Evolutionary conservation across 441 rosid species (phyloP).

Genomic region (Euphorbia celastroides): DNA sequence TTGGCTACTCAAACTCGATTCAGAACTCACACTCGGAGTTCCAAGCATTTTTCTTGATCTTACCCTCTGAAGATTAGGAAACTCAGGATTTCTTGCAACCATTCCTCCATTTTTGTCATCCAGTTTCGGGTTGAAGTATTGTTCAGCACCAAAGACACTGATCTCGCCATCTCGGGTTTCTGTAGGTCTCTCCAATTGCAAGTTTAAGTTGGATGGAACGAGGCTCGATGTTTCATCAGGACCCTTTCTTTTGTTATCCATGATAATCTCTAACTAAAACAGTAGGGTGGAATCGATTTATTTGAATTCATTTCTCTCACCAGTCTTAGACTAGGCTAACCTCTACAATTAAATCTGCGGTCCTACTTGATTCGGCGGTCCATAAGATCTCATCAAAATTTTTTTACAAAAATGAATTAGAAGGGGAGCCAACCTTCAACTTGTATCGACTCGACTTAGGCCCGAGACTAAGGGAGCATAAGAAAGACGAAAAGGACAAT

Average conservation of each 20-base stretch:
- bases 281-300: too few relatives aligned
- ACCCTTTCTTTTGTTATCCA: too few relatives aligned
- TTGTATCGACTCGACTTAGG: constrained; percentile 5
- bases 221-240: constrained; percentile 29
- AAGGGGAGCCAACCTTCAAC: background rate
- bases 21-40: constrained; percentile 55
- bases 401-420: background rate
- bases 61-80: constrained; percentile 21
- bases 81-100: constrained; percentile 16
- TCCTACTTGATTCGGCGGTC: constrained; percentile 24
- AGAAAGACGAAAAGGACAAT: constrained; percentile 4
- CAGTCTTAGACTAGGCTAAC: too few relatives aligned
- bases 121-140: constrained; percentile 55
- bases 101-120: constrained; percentile 27
- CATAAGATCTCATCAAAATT: constrained; percentile 9
- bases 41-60: constrained; percentile 41
- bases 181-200: constrained; percentile 23
- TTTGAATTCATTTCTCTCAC: too few relatives aligned
- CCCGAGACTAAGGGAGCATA: background rate
- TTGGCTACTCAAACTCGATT: constrained; percentile 63
- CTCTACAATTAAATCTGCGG: too few relatives aligned
- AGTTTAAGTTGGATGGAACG: constrained; percentile 24
- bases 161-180: constrained; percentile 40
- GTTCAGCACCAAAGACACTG: constrained; percentile 67
- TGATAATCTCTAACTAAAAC: too few relatives aligned